Conservation (phyloP, 768 basidiomycete species). For the Leucosporidium scottii region DNA sequence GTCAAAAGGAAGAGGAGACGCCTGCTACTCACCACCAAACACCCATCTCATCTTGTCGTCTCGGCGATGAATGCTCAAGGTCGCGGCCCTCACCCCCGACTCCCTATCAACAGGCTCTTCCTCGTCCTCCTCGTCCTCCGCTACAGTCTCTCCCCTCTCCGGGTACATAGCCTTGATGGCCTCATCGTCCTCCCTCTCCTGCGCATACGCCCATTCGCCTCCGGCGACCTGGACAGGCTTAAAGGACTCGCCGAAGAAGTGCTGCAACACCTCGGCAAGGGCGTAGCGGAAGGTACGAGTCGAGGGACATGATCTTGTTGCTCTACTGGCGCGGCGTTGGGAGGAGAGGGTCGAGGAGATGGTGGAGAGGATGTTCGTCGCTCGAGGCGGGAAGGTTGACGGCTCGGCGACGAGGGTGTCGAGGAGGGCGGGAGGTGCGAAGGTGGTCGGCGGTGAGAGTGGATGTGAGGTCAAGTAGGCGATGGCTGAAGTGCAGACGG, state of each 20-base stretch:
- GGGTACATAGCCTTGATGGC: not conserved
- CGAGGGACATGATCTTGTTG: not conserved
- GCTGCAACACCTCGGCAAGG: conserved; percentile 10
- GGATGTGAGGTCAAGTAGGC: not conserved
- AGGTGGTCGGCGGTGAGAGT: not conserved
- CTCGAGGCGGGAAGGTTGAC: not conserved
- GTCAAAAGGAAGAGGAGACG: not conserved
- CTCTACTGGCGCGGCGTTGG: not conserved
- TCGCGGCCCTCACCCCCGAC: not conserved
- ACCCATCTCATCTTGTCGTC: conserved; percentile 10
- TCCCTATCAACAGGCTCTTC: not conserved
- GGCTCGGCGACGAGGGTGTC: not conserved
- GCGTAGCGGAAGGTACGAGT: not conserved
- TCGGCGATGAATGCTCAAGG: not conserved
- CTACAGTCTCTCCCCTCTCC: too few relatives aligned
- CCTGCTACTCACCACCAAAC: not conserved
- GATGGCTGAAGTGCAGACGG: not conserved
- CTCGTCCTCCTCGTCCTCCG: not conserved
- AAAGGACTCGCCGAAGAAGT: conserved; percentile 3
- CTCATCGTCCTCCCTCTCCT: not conserved
- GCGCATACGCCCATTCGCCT: not conserved
- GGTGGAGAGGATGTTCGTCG: not conserved
- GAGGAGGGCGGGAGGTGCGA: conserved; percentile 3
- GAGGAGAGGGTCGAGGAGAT: conserved; percentile 4
- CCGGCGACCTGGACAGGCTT: not conserved